Conservation (phyloP, 2,329 filamentous ascomycete genomes). For the Ophiostoma quercus region DNA sequence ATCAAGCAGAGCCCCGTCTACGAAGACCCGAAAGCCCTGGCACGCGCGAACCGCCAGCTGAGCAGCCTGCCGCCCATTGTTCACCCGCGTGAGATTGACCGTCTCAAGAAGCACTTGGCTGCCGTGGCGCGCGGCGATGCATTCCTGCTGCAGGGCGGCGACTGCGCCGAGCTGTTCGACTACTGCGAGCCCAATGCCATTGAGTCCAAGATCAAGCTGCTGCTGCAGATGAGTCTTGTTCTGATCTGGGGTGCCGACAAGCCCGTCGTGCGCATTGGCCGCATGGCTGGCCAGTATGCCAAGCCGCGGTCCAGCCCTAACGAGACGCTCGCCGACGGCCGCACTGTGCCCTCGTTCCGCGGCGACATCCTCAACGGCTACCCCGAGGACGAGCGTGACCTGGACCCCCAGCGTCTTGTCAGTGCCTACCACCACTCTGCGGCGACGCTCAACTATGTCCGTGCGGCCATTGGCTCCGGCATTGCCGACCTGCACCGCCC, state of each 20-base stretch:
- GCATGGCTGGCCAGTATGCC: constrained; percentile 96
- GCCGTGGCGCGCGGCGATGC: constrained; percentile 88
- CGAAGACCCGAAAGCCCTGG: constrained; percentile 55
- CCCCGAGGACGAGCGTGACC: constrained; percentile 64
- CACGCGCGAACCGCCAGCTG: constrained; percentile 59
- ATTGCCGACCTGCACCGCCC: constrained; percentile 92
- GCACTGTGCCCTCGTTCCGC: constrained; percentile 80
- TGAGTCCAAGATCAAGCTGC: constrained; percentile 92
- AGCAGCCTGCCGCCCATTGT: constrained; percentile 69
- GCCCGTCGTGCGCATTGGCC: constrained; percentile 86
- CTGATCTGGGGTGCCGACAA: constrained; percentile 80
- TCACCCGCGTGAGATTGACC: constrained; percentile 72
- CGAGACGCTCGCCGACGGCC: constrained; percentile 68
- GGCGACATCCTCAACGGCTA: constrained; percentile 96
- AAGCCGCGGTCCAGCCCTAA: constrained; percentile 88
- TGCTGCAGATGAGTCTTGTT: constrained; percentile 94
- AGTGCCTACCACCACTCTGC: constrained; percentile 94
- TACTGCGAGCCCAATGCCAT: constrained; percentile 89
- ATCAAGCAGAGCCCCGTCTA: constrained; percentile 73
- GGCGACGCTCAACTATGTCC: constrained; percentile 88
- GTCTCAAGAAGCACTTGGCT: constrained; percentile 69
- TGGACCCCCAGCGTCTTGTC: constrained; percentile 79
- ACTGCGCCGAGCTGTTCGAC: constrained; percentile 95
- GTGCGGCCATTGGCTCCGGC: constrained; percentile 75
- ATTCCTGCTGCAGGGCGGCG: constrained; percentile 91